phyloP scores from a whole-genome alignment of 495 filamentous ascomycete species.

The Ramalina peruviana region DNA sequence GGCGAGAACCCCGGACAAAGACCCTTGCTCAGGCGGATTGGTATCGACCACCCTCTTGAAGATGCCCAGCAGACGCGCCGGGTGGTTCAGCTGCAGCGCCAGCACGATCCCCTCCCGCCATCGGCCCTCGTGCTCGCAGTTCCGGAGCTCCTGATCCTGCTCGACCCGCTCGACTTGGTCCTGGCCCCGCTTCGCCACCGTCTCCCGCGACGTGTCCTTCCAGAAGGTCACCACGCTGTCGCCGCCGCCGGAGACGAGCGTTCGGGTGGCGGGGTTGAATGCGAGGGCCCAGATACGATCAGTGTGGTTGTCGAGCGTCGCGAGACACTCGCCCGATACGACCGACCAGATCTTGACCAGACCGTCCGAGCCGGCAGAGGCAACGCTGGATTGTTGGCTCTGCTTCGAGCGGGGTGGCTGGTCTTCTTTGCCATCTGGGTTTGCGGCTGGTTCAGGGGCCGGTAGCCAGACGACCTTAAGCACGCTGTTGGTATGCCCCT shows the following conservation, averaged over 20 bases:
- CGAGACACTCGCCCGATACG: slow-evolving; percentile 59
- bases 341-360: slow-evolving; percentile 93
- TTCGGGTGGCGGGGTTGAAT: slow-evolving; percentile 46
- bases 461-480: slow-evolving; percentile 87
- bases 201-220: slow-evolving; percentile 79
- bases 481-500: slow-evolving; percentile 91
- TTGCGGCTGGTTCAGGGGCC: slow-evolving; percentile 26
- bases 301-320: slow-evolving; percentile 88
- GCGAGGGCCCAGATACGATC: slow-evolving; percentile 85
- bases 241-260: slow-evolving; percentile 71
- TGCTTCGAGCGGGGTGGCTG: slow-evolving; percentile 22
- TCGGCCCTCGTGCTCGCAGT: slow-evolving; percentile 70
- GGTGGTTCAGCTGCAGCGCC: slow-evolving; percentile 85
- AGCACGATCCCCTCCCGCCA: slow-evolving; percentile 89
- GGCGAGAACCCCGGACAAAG: slow-evolving; percentile 55
- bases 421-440: slow-evolving; percentile 9
- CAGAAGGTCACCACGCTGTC: slow-evolving; percentile 90
- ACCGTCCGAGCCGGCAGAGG: slow-evolving; percentile 86
- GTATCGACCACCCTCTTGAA: slow-evolving; percentile 67
- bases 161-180: slow-evolving; percentile 71
- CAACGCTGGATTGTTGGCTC: slow-evolving; percentile 36
- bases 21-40: slow-evolving; percentile 41
- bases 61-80: slow-evolving; percentile 65
- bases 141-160: slow-evolving; percentile 83
- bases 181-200: slow-evolving; percentile 50